phyloP scores from a whole-genome alignment of 192 early-diverging fungal species.

The Spizellomyces punctatus region DNA sequence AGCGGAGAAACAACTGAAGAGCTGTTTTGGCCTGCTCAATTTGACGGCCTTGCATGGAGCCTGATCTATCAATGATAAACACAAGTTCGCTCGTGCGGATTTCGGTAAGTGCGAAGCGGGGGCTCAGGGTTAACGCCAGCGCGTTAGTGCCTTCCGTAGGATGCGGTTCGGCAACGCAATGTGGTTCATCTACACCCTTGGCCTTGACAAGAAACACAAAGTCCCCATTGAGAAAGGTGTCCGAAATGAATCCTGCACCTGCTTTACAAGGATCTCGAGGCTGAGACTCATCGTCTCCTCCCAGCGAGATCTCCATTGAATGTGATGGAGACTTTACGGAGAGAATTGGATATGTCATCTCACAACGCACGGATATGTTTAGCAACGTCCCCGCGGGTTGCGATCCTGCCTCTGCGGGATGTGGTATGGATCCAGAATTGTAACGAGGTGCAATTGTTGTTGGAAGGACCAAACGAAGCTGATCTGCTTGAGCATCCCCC shows the following conservation, averaged over 20 bases:
- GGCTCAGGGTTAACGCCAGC: background rate
- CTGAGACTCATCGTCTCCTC: background rate
- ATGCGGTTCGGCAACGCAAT: slow-evolving; percentile 1
- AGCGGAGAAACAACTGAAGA: background rate
- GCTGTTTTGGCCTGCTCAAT: slow-evolving; percentile 2
- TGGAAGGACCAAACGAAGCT: background rate
- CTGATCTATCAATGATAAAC: slow-evolving; percentile 5
- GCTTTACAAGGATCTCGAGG: slow-evolving; percentile 4
- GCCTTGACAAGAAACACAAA: slow-evolving; percentile 4
- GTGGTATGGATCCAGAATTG: background rate
- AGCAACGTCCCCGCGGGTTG: background rate
- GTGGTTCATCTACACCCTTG: background rate
- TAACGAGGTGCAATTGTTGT: slow-evolving; percentile 4
- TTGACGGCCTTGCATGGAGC: background rate
- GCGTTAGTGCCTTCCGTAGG: background rate
- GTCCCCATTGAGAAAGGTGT: background rate
- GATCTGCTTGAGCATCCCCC: slow-evolving; percentile 2
- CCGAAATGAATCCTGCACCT: background rate
- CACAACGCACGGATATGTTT: background rate
- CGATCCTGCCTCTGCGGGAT: background rate
- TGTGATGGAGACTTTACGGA: too few species aligned
- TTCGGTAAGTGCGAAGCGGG: background rate
- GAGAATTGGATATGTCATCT: background rate
- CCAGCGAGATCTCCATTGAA: too few species aligned
- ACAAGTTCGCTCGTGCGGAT: slow-evolving; percentile 3